These are phyloP conservation scores for Lipomyces kockii DNA, from an alignment of 805 yeast genomes.

Conservation along the genomic window DNA sequence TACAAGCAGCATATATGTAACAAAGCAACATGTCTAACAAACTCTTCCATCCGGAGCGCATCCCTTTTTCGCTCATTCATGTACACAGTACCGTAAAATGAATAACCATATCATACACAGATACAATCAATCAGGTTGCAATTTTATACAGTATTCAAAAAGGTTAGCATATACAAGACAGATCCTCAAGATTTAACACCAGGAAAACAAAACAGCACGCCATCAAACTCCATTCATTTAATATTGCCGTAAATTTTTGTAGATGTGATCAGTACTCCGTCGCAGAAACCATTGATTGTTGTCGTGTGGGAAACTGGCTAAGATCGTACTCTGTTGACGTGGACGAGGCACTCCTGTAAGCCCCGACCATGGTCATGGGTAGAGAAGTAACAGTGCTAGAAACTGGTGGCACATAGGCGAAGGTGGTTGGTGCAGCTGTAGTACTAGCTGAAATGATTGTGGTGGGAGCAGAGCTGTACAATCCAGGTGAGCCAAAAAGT, in stretches of 20 bases:
- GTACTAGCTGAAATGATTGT: neutral
- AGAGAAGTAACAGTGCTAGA: neutral
- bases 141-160: neutral
- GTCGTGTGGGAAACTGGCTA: neutral
- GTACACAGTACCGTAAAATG: neutral
- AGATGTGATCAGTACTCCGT: neutral
- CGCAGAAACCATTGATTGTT: neutral
- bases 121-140: neutral
- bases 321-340: neutral
- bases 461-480: neutral
- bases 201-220: neutral
- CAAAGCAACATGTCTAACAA: neutral
- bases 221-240: slow-evolving; percentile 1
- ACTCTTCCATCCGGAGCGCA: neutral
- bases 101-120: neutral
- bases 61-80: neutral
- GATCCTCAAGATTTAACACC: neutral
- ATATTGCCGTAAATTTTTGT: neutral
- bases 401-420: neutral
- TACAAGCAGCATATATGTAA: neutral
- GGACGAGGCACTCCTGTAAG: neutral
- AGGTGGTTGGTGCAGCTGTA: neutral
- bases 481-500: neutral
- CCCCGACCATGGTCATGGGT: neutral
- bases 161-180: neutral